Evolutionary conservation across 306 rosid species (phyloP), one percentile per base, ranked within the genome.

Genomic region (Oxytropis ochrocephala): DNA sequence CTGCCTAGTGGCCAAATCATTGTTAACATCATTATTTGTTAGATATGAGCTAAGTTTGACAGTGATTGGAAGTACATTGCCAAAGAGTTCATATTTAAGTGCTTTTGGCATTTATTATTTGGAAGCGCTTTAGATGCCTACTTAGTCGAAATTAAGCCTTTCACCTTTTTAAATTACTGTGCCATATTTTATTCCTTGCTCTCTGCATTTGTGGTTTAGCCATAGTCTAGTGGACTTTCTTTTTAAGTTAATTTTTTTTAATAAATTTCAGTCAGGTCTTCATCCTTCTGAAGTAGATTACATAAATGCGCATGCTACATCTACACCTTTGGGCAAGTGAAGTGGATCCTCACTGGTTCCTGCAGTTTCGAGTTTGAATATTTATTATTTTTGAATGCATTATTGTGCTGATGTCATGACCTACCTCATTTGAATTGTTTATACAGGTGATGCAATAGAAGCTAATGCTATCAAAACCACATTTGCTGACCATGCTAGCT

Each of bases 261-360:
- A 58, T 85, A 75, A 67, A 64, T 62, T 81, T 75, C 87, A 88
- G 97, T 88, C 98, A 18, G 96, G 92, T 70, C 80, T 94, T 73
- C 84, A 81, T 72, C 89, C 90, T 67, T 77, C 81, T 55, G 87
- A 94, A 65, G 89, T 94, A 75, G 89, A 87, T 76, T 94, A 94
- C 79, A 75, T 94, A 59, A 88, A 94, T 82, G 97, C 98, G 5
- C 96, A 90, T 80, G 97, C 98, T 41, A 88, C 98, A 57, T 90
- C 97, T 53, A 90, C 96, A 17, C 87, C 85, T 76, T 73, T 94
- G 75, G 98, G 97, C 77, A 86, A 85, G 81, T 80, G 48, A 35
- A 47, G 29, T 57, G 53, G 18, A 73, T 39, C 66, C 59, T 35
- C 56, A 63, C 29, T 44, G 63, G 30, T 80, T 82, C 43, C 73